Evolutionary conservation across 352 stramenopile genomes (phyloP), one percentile per base, ranked within the genome.

Genomic region (Halophytophthora polymorphica): DNA sequence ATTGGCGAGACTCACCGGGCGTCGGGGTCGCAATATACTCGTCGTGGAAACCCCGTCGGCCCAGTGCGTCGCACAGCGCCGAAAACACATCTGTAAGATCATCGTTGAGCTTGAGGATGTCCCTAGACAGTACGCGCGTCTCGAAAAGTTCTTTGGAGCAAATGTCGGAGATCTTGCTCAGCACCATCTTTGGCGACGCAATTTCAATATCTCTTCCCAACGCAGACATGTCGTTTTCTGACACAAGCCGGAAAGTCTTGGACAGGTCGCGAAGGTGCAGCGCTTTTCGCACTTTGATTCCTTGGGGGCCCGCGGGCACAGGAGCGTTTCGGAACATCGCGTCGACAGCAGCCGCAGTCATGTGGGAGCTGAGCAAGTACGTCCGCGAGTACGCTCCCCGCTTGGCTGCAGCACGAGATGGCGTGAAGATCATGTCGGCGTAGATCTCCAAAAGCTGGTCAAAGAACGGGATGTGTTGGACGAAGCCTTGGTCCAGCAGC

Each of bases 41-140:
- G 18, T 76, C 50, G 15, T 59, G 46, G 40, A 36, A 55, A 21
- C 50, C 45, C 12, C 56, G 59, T 0, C 46, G 56, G 1, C 31
- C 50, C 8, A 77, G 47, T 15, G 11, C 36, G 22, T 71, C 58
- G 39, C 67, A 77, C 12, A 77, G 53, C 11, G 48, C 14, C 2
- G 62, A 58, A 21, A 73, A 71, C 8, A 60, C 41, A 17, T 66
- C 60, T 0, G 59, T 56, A 14, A 73, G 29, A 17, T 72, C 69
- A 22, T 73, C 58, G 12, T 57, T 63, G n/a, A 75, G 34, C 11
- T 53, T 64, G 11, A 75, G 42, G 23, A 73, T 49, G 14, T 73
- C 65, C 1, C 61, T 52, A 10, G 69, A 75, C 8, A 75, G 39
- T 2, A 74, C 55, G 14, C 58, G 69, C 6, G 61, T 60, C 18